phyloP scores from a whole-genome alignment of 1,284 basidiomycete genomes.

The Cryptococcus amylolentus region DNA sequence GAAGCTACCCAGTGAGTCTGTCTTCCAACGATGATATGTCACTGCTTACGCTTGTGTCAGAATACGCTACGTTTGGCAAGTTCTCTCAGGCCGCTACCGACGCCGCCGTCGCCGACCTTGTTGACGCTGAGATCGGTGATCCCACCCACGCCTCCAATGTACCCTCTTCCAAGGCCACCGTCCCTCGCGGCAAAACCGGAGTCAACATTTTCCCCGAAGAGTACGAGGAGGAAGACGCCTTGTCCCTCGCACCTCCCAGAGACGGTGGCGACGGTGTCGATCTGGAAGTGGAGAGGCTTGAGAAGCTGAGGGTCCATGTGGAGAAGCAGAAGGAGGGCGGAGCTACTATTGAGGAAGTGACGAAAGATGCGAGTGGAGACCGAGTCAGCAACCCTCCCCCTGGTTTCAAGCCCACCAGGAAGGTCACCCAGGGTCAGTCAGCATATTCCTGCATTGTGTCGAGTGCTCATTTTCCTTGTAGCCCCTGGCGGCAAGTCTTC shows the following conservation, averaged over 20 bases:
- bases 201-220: conserved; percentile 44
- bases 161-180: conserved; percentile 27
- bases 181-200: conserved; percentile 28
- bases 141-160: conserved; percentile 28
- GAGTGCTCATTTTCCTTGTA: conserved; percentile 7
- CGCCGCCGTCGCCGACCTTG: conserved; percentile 47
- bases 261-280: conserved; percentile 42
- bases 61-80: conserved; percentile 50
- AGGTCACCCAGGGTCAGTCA: conserved; percentile 46
- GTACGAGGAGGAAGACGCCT: conserved; percentile 47
- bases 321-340: conserved; percentile 40
- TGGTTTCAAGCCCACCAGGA: conserved; percentile 44
- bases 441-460: too few species aligned
- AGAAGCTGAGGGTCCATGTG: conserved; percentile 44
- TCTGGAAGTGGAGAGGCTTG: conserved; percentile 42
- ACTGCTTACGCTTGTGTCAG: conserved; percentile 14
- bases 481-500: conserved; percentile 44
- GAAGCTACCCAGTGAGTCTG: conserved; percentile 46
- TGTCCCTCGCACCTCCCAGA: conserved; percentile 43
- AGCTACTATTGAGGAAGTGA: conserved; percentile 37
- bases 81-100: conserved; percentile 48
- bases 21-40: background rate
- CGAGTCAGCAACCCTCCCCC: conserved; percentile 36
- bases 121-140: conserved; percentile 50
- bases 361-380: conserved; percentile 15